Base-by-base conservation (phyloP, 2,329 filamentous ascomycete species). In the Epichloe hybrida region DNA sequence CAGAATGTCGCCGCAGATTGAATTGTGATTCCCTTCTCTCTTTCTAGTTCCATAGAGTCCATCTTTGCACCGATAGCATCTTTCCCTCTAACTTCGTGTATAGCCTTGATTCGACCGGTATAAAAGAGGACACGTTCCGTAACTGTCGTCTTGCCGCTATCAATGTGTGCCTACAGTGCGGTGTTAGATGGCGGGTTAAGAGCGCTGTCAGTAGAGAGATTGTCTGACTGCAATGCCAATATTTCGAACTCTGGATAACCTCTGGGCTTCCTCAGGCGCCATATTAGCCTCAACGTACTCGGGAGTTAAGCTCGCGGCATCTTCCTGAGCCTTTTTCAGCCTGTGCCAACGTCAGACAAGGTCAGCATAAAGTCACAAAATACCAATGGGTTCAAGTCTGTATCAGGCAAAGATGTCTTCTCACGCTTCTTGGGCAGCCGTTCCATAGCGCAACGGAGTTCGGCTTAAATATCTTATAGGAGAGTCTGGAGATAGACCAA, bases 41-140 rank as follows among this genome's bases (percentile, higher is more conserved):
- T 80, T 72, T 98, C 93, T 59, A 98, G 76, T 61, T 98, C 93
- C 93, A 98, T 98, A 27, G 90, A 96, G 74, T 98, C 93, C 93
- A 98, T 98, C 75, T 98, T 98, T 54, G 93, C 93, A 57, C 93
- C 93, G 40, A 96, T 89, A 37, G 86, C 81, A 76, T 98, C 93
- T 64, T 91, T 90, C 53, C 89, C 89, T 63, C 93, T 81, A 42
- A 98, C 93, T 71, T 98, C 93, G 73, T 98, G 93, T 62, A 98
- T 97, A 35, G 88, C 79, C 66, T 94, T 94, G 71, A 96, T 96
- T 65, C 93, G 85, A 57, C 93, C 93, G 50, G 93, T 97, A 70
- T 98, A 98, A 78, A 78, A 98, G 52, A 98, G 84, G 43, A 98
- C 89, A 67, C 93, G 86, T 72, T 98, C 93, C 51, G 90, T 97